Evolutionary conservation across 2,329 filamentous ascomycete genomes (phyloP), one percentile per base, ranked within the genome.

Genomic region (Fusarium robinianum): DNA sequence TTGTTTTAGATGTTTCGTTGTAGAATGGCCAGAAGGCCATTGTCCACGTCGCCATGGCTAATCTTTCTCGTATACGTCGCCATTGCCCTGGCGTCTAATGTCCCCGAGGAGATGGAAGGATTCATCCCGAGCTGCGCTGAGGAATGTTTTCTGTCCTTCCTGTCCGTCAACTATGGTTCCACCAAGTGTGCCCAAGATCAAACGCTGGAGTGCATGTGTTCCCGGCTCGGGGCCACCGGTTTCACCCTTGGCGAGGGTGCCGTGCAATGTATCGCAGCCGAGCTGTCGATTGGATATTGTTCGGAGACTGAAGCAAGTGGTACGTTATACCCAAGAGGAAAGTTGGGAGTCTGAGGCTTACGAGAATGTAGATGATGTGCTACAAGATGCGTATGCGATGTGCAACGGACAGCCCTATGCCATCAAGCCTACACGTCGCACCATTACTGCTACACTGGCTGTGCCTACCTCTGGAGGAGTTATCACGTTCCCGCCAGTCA

Each of bases 181-280:
- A 67, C 64, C 35, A 61, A 64, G 33, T 86, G 83, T 58, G 72
- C 72, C 19, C 61, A 66, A 22, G 67, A 68, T 10, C 72, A 76
- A 8, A 74, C 83, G 17, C 63, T 88, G 54, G 68, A 74, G 58
- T 88, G 84, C 55, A 72, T 90, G 6, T 90, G 87, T 64, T 75
- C 76, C 24, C 73, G 75, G 45, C 72, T 72, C 22, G 84, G 84
- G 7, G 67, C 65, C 9, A 77, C 77, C 19, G 84, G 82, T 8
- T 85, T 83, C 57, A 89, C 87, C 2, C 60, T 89, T 33, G 85
- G 84, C n/a, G 87, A 90, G 67, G 85, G 77, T 8, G 84, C 81
- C 5, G 67, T 88, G 50, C 79, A 84, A 60, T 90, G 87, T 64
- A 75, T 87, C 22, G 71, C 78, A 7, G 79, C 79, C 6, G 76